These are phyloP conservation scores for Periconia sp. DNA, from an alignment of 2,329 filamentous ascomycete species.

Conservation along the genomic window DNA sequence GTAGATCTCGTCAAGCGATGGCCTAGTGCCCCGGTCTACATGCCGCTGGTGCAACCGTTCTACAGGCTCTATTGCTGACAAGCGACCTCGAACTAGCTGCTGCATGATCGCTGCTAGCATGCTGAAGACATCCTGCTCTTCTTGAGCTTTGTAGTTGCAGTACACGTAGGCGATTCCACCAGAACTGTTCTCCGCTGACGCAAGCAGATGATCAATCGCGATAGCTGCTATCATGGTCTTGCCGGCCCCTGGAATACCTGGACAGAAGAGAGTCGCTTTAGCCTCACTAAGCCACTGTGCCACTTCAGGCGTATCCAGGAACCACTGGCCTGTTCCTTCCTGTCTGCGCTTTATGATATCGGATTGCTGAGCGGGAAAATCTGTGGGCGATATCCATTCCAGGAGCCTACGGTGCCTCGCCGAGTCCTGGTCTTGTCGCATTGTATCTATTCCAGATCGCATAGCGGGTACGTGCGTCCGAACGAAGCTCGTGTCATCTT, in stretches of 20 bases:
- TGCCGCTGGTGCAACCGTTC: slow-evolving; percentile 7
- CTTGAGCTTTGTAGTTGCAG: slow-evolving; percentile 48
- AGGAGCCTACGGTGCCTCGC: neutral
- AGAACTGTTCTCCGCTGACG: slow-evolving; percentile 17
- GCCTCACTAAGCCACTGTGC: slow-evolving; percentile 1
- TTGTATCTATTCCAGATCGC: too few species aligned
- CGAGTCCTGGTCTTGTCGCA: too few species aligned
- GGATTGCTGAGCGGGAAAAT: slow-evolving; percentile 12
- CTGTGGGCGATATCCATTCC: slow-evolving; percentile 5
- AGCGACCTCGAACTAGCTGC: neutral
- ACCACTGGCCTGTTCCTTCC: slow-evolving; percentile 52
- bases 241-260: slow-evolving; percentile 54
- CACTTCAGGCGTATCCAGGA: slow-evolving; percentile 44
- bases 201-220: slow-evolving; percentile 48
- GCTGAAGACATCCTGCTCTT: slow-evolving; percentile 39
- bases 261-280: slow-evolving; percentile 50
- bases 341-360: slow-evolving; percentile 14
- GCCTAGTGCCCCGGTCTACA: slow-evolving; percentile 15
- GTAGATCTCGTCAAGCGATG: neutral
- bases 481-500: slow-evolving; percentile 4
- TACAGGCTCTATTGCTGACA: neutral
- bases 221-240: slow-evolving; percentile 54
- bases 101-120: slow-evolving; percentile 1
- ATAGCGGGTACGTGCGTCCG: slow-evolving; percentile 1
- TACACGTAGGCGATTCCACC: slow-evolving; percentile 54